Percentiles rank a stretch among this genome's conserved stretches.
Conservation (phyloP, 1,284 basidiomycete species). For the Takashimella koratensis region DNA sequence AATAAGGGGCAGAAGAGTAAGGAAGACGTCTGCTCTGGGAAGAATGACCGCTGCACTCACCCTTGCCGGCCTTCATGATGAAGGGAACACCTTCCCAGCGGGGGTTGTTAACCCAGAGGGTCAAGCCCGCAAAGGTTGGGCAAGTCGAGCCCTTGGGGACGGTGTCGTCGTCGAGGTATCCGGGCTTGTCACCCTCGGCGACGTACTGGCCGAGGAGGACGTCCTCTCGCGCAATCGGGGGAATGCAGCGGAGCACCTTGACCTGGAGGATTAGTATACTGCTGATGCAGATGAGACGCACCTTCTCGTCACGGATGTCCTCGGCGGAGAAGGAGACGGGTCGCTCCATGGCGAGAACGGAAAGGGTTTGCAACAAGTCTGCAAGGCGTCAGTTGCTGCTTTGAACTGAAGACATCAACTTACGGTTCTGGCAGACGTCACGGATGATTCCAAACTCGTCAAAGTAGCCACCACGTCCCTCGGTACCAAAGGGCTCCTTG, state of each 20-base stretch:
- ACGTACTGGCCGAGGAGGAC: slow-evolving; percentile 90
- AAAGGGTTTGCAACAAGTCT: slow-evolving; percentile 91
- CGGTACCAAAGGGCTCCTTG: slow-evolving; percentile 96
- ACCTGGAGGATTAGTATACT: slow-evolving; percentile 57
- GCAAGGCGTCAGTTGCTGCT: slow-evolving; percentile 2
- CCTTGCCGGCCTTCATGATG: slow-evolving; percentile 94
- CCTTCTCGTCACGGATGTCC: slow-evolving; percentile 97
- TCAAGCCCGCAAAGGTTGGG: slow-evolving; percentile 86
- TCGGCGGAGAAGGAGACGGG: slow-evolving; percentile 95
- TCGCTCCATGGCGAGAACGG: slow-evolving; percentile 90
- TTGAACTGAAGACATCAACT: slow-evolving; percentile 49
- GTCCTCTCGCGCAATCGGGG: slow-evolving; percentile 70
- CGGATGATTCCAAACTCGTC: slow-evolving; percentile 98
- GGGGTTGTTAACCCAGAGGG: slow-evolving; percentile 86
- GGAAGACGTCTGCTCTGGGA: neutral
- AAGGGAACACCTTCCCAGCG: slow-evolving; percentile 97
- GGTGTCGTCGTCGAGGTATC: slow-evolving; percentile 93
- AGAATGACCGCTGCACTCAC: slow-evolving; percentile 49
- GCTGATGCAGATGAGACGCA: slow-evolving; percentile 37
- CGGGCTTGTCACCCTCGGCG: slow-evolving; percentile 80
- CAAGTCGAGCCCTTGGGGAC: slow-evolving; percentile 87
- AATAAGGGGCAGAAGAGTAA: neutral
- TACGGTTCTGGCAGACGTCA: slow-evolving; percentile 93
- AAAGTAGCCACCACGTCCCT: slow-evolving; percentile 96
- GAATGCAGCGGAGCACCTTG: slow-evolving; percentile 87